These are phyloP conservation scores for Penicillium sclerotiorum DNA, from an alignment of 2,329 filamentous ascomycete species.

Conservation along the genomic window DNA sequence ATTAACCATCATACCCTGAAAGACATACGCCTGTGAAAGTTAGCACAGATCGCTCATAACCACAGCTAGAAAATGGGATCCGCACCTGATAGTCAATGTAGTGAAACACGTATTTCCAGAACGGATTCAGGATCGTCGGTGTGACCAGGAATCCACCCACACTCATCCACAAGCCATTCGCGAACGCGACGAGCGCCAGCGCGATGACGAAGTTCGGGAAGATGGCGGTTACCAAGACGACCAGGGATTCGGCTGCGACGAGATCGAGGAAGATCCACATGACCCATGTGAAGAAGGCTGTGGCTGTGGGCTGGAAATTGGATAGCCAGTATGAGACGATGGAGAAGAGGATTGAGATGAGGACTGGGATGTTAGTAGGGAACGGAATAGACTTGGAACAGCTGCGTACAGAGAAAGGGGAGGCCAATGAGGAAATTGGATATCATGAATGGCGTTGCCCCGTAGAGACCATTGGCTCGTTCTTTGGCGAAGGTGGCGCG, in stretches of 20 bases:
- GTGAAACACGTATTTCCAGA: constrained; percentile 85
- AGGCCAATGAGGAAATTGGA: constrained; percentile 82
- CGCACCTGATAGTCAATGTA: constrained; percentile 80
- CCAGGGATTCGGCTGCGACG: constrained; percentile 77
- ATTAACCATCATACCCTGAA: constrained; percentile 92
- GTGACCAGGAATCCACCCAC: constrained; percentile 81
- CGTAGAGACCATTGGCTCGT: constrained; percentile 78
- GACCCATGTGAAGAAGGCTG: constrained; percentile 74
- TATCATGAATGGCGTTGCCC: constrained; percentile 70
- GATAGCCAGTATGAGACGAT: constrained; percentile 77
- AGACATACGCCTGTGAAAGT: constrained; percentile 66
- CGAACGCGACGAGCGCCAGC: constrained; percentile 78
- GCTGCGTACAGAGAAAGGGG: constrained; percentile 70
- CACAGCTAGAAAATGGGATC: not conserved
- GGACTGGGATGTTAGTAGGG: constrained; percentile 51
- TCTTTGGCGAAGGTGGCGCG: constrained; percentile 73
- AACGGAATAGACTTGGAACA: too few species aligned
- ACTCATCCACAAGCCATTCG: constrained; percentile 88
- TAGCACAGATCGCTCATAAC: not conserved
- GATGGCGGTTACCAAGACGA: constrained; percentile 72
- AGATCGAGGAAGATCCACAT: constrained; percentile 87
- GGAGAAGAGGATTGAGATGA: constrained; percentile 76
- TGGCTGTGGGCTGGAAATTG: constrained; percentile 68
- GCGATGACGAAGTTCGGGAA: constrained; percentile 80
- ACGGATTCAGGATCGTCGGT: constrained; percentile 72